Evolutionary conservation across 2,329 filamentous ascomycete species (phyloP).

Genomic region (Shiraia bambusicola): DNA sequence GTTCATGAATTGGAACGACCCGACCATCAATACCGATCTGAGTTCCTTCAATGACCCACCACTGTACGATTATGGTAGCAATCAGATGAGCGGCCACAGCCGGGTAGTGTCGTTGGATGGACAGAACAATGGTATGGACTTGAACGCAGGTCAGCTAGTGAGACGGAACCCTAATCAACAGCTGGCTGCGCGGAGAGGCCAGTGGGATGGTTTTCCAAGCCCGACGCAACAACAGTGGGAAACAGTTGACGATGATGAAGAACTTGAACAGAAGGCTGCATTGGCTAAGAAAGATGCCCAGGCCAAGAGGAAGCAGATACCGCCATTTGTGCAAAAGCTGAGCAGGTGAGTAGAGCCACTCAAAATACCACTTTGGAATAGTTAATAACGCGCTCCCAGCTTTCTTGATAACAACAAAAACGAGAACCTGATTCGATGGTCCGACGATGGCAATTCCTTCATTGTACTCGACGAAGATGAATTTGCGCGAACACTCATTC

Average conservation of each 20-base stretch:
- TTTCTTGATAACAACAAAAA: constrained; percentile 93
- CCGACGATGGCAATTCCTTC: constrained; percentile 93
- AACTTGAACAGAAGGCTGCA: constrained; percentile 76
- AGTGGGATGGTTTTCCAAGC: constrained; percentile 45
- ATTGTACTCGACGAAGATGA: constrained; percentile 95
- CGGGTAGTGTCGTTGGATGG: constrained; percentile 38
- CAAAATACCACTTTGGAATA: constrained; percentile 4
- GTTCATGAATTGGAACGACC: constrained; percentile 42
- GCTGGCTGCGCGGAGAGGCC: constrained; percentile 39
- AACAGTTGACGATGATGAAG: constrained; percentile 68
- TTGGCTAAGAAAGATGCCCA: constrained; percentile 85
- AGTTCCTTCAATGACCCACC: constrained; percentile 40
- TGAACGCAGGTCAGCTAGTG: constrained; percentile 48
- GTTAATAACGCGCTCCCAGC: constrained; percentile 53
- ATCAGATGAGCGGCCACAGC: constrained; percentile 24
- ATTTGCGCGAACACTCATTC: constrained; percentile 72
- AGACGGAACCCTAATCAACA: constrained; percentile 51
- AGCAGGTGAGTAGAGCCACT: constrained; percentile 71
- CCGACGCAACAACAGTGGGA: constrained; percentile 51
- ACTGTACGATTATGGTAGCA: constrained; percentile 36
- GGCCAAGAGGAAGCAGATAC: constrained; percentile 90
- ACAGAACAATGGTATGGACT: constrained; percentile 25
- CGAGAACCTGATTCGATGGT: constrained; percentile 94
- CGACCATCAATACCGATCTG: constrained; percentile 26
- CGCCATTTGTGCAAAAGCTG: constrained; percentile 95